A percentile compares a stretch with the other conserved stretches of the same genome.
phyloP scores from a whole-genome alignment of 352 stramenopile genomes.

The Pythium scleroteichum region DNA sequence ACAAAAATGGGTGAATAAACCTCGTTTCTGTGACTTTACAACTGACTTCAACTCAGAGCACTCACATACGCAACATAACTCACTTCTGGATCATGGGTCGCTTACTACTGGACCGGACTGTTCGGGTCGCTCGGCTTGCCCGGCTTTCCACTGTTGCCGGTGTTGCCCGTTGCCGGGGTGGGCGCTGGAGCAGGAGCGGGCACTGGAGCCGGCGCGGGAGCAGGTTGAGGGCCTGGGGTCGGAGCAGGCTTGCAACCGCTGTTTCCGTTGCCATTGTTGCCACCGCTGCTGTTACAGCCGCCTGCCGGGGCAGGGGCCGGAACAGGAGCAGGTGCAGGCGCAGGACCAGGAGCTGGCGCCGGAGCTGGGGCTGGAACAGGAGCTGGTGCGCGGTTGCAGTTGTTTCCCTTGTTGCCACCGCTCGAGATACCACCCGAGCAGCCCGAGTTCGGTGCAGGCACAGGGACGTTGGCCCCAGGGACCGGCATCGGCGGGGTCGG shows the following conservation, averaged over 20 bases:
- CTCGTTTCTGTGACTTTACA: no score
- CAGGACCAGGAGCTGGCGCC: background rate
- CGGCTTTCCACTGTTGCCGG: background rate
- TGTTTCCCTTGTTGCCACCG: background rate
- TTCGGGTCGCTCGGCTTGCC: background rate
- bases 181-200: background rate
- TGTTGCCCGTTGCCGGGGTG: slow-evolving; percentile 1
- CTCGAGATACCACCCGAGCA: background rate
- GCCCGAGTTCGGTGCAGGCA: background rate
- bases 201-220: background rate
- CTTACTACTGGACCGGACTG: slow-evolving; percentile 6
- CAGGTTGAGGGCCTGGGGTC: background rate
- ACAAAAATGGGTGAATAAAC: no score
- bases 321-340: background rate
- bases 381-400: background rate
- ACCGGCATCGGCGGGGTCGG: slow-evolving; percentile 1
- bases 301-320: slow-evolving; percentile 1
- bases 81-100: no score
- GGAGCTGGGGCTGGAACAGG: background rate
- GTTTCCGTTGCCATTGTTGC: no score
- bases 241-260: background rate
- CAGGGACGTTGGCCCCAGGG: background rate
- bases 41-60: no score
- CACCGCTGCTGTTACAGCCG: no score
- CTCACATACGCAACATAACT: no score